Conservation (phyloP, 495 filamentous ascomycete genomes). For the Annulohypoxylon bovei region DNA sequence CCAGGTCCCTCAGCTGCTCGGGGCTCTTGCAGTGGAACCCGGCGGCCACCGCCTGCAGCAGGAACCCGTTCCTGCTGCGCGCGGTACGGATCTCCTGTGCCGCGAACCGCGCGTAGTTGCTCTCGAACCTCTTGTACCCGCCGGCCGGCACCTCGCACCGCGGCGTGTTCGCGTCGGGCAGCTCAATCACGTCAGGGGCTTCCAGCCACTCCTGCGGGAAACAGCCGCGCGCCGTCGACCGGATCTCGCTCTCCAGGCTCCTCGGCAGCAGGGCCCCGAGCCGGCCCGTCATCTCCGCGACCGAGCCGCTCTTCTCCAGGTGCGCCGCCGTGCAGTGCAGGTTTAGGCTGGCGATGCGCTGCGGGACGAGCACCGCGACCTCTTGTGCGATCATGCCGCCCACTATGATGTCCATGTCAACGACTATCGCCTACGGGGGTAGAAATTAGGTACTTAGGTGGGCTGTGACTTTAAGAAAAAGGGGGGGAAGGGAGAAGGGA, state of each 20-base stretch:
- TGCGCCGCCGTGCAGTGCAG: slow-evolving; percentile 72
- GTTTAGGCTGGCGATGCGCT: slow-evolving; percentile 68
- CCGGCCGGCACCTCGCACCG: slow-evolving; percentile 32
- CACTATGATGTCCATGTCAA: slow-evolving; percentile 48
- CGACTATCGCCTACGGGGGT: background rate
- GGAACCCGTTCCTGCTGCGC: slow-evolving; percentile 63
- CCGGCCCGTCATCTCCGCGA: slow-evolving; percentile 46
- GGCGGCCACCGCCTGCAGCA: slow-evolving; percentile 74
- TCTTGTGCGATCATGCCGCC: slow-evolving; percentile 84
- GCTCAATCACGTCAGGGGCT: slow-evolving; percentile 61
- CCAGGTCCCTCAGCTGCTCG: slow-evolving; percentile 65
- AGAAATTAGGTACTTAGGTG: background rate
- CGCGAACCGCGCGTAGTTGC: slow-evolving; percentile 74
- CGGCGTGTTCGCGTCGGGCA: slow-evolving; percentile 32
- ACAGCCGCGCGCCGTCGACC: slow-evolving; percentile 58
- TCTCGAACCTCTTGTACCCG: slow-evolving; percentile 62
- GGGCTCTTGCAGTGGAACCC: slow-evolving; percentile 72
- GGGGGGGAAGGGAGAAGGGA: background rate
- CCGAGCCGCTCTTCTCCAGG: slow-evolving; percentile 67
- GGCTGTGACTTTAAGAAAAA: no score
- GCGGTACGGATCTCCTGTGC: slow-evolving; percentile 70
- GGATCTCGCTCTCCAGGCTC: slow-evolving; percentile 60
- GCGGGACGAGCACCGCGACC: slow-evolving; percentile 65
- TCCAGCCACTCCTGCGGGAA: slow-evolving; percentile 67
- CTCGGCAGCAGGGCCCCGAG: slow-evolving; percentile 67